Conservation (phyloP, 257 asterid species). For the Penstemon davidsonii region DNA sequence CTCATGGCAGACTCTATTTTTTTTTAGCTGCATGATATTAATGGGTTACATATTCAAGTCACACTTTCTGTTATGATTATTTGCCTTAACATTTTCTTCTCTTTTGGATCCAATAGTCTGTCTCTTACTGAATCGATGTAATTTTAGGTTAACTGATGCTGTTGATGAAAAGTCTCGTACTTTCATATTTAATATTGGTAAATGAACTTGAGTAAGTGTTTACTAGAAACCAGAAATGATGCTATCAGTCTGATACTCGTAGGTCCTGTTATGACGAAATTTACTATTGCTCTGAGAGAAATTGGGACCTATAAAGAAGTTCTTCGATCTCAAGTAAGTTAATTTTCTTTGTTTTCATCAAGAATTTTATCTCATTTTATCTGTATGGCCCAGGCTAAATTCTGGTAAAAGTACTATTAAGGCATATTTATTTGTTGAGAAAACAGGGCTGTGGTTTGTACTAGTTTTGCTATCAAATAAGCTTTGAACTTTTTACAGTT, state of each 20-base stretch:
- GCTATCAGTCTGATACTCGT: slow-evolving; percentile 33
- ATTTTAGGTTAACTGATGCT: slow-evolving; percentile 2
- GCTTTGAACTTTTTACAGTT: neutral
- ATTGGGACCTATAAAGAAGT: slow-evolving; percentile 99
- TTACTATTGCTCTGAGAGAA: slow-evolving; percentile 97
- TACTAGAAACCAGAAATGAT: slow-evolving; percentile 5
- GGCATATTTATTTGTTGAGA: neutral
- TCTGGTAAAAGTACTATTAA: neutral
- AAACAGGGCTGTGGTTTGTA: neutral
- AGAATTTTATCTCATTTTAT: neutral
- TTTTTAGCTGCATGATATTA: neutral
- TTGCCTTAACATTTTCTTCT: slow-evolving; percentile 7
- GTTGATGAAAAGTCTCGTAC: slow-evolving; percentile 11
- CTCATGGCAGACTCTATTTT: neutral
- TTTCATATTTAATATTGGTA: slow-evolving; percentile 16
- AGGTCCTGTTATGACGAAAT: slow-evolving; percentile 99
- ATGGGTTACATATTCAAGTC: neutral
- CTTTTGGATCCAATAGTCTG: neutral
- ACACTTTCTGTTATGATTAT: slow-evolving; percentile 21
- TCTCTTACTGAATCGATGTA: neutral
- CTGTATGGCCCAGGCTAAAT: neutral
- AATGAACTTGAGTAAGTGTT: slow-evolving; percentile 29
- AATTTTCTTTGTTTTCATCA: slow-evolving; percentile 6
- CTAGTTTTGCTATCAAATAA: neutral
- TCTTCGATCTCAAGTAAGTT: slow-evolving; percentile 95